These are phyloP conservation scores for Nicotiana obtusifolia DNA, from an alignment of 257 asterid species.

Conservation along the genomic window DNA sequence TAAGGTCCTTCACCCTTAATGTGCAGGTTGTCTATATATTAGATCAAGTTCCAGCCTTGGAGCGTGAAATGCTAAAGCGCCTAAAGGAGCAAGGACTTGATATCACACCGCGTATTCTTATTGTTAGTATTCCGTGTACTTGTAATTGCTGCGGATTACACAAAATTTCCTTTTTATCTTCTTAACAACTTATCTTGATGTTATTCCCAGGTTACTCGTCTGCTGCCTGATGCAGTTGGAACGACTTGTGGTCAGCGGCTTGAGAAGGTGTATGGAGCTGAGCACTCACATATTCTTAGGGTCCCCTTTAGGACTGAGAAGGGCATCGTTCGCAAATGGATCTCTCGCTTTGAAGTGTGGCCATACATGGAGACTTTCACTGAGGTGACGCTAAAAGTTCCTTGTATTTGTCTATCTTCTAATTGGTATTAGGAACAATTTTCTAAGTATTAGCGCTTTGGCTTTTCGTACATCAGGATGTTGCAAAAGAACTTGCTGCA, in stretches of 20 bases:
- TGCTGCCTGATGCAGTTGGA: conserved; percentile 96
- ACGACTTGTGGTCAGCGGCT: conserved; percentile 91
- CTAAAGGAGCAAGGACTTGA: conserved; percentile 30
- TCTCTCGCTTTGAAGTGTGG: conserved; percentile 26
- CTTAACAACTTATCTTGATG: neutral
- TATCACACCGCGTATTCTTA: conserved; percentile 21
- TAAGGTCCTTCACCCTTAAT: neutral
- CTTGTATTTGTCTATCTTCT: neutral
- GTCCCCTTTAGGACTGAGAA: conserved; percentile 24
- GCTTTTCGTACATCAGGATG: conserved; percentile 42
- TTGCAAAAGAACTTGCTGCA: conserved; percentile 68
- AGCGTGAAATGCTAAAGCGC: conserved; percentile 24
- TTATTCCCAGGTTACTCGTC: conserved; percentile 66
- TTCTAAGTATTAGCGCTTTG: neutral
- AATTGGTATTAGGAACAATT: neutral
- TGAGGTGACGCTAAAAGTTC: conserved; percentile 16
- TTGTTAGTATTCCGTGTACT: conserved; percentile 10
- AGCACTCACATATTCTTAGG: conserved; percentile 40
- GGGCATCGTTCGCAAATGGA: conserved; percentile 22
- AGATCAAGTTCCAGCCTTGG: conserved; percentile 31
- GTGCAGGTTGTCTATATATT: conserved; percentile 25
- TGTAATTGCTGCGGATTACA: neutral
- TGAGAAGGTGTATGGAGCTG: conserved; percentile 83
- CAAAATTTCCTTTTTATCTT: neutral
- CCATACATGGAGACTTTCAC: conserved; percentile 29